These are phyloP conservation scores for Macaranga tanarius DNA, from an alignment of 441 rosid species.

Conservation along the genomic window DNA sequence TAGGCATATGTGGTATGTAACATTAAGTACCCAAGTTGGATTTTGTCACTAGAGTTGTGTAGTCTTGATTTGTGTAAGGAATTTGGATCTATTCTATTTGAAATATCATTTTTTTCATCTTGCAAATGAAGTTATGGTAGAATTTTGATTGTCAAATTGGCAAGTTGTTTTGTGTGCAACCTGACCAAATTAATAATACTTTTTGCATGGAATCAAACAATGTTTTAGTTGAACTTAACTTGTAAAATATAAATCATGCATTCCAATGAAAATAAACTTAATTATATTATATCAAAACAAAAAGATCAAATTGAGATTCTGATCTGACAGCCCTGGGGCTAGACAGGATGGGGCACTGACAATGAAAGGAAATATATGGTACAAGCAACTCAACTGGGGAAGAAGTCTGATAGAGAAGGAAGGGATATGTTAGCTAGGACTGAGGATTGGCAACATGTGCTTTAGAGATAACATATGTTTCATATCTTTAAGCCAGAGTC, in stretches of 20 bases:
- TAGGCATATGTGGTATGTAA: not conserved
- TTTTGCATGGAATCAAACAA: too few species aligned
- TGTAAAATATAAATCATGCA: not conserved
- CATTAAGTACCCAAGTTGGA: not conserved
- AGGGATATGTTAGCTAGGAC: not conserved
- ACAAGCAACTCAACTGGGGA: not conserved
- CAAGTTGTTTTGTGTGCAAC: not conserved
- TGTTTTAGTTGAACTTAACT: not conserved
- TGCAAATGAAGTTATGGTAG: not conserved
- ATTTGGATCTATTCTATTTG: not conserved
- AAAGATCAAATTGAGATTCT: not conserved
- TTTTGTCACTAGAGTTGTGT: not conserved
- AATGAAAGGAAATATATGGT: not conserved
- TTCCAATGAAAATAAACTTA: not conserved
- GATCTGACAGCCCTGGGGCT: not conserved
- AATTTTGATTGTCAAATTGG: not conserved
- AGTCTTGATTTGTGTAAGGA: not conserved
- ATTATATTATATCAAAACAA: too few species aligned
- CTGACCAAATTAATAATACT: not conserved
- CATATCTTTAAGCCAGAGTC: conserved; percentile 17
- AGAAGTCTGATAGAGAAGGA: not conserved
- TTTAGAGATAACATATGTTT: conserved; percentile 7
- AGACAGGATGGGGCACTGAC: conserved; percentile 1
- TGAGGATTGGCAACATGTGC: conserved; percentile 21
- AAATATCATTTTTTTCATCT: not conserved